Conservation (phyloP, 2,329 filamentous ascomycete genomes). For the Ophiostoma quercus region DNA sequence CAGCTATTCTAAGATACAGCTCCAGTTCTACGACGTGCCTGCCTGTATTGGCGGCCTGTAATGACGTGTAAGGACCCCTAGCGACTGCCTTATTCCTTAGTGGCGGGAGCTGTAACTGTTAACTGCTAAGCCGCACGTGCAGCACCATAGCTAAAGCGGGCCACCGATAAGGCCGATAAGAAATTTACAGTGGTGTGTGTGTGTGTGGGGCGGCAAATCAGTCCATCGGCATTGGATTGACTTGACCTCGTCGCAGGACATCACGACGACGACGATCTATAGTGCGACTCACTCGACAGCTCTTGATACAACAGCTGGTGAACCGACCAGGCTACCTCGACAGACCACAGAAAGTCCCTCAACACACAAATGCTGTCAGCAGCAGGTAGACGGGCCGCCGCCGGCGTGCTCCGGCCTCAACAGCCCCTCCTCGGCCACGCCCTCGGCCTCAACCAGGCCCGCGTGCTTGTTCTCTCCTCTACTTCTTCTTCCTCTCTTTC, state of each 20-base stretch:
- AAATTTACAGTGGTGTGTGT: slow-evolving; percentile 11
- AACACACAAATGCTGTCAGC: slow-evolving; percentile 25
- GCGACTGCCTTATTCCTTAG: background rate
- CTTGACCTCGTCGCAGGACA: background rate
- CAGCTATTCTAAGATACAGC: background rate
- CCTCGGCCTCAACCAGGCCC: slow-evolving; percentile 11
- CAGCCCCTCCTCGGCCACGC: slow-evolving; percentile 16
- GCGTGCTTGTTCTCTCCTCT: slow-evolving; percentile 8
- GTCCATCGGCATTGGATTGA: slow-evolving; percentile 10
- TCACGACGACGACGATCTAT: background rate
- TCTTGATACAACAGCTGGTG: background rate
- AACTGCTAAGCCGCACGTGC: slow-evolving; percentile 7
- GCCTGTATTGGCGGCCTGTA: background rate
- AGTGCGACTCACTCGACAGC: background rate
- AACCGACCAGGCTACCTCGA: background rate
- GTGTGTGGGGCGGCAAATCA: slow-evolving; percentile 18
- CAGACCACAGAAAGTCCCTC: background rate
- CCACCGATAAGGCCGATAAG: slow-evolving; percentile 9
- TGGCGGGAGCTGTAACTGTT: background rate
- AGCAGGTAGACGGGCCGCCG: slow-evolving; percentile 20
- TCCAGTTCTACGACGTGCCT: background rate
- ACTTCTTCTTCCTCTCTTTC: background rate
- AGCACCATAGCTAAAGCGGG: slow-evolving; percentile 17
- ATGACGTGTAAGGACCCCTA: slow-evolving; percentile 18
- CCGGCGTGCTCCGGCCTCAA: slow-evolving; percentile 23